phyloP scores from a whole-genome alignment of 1,139 yeast species.

The Geotrichum restrictum region DNA sequence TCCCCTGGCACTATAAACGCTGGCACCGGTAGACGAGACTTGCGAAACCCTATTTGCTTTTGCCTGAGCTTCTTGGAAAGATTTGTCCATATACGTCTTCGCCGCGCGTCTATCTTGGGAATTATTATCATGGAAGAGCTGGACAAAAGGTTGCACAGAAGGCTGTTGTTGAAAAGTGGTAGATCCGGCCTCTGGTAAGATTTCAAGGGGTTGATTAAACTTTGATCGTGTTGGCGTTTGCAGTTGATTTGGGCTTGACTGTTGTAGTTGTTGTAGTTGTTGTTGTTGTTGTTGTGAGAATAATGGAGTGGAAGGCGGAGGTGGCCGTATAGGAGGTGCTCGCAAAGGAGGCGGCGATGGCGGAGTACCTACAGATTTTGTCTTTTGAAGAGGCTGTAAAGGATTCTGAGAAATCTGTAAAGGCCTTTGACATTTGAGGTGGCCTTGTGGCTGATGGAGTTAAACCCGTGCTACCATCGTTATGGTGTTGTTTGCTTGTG shows the following conservation, averaged over 20 bases:
- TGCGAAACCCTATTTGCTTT: no score
- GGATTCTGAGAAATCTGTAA: no score
- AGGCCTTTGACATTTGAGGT: neutral
- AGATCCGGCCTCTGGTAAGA: constrained; percentile 11
- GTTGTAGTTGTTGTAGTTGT: neutral
- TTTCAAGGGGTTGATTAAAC: constrained; percentile 9
- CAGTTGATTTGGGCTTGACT: no score
- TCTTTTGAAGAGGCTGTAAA: neutral
- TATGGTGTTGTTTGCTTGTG: no score
- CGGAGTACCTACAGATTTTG: neutral
- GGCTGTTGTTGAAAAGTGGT: no score
- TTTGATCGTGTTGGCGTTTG: neutral
- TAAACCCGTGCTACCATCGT: no score
- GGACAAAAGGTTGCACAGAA: neutral
- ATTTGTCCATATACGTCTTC: no score
- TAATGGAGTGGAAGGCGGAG: neutral
- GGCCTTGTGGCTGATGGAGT: neutral
- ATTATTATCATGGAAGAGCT: neutral
- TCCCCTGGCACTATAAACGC: no score
- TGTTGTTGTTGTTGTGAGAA: neutral
- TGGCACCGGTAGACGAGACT: no score
- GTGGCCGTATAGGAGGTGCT: constrained; percentile 7
- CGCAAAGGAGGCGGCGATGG: neutral
- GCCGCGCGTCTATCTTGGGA: neutral
- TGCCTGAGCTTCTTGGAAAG: no score